Evolutionary conservation across 306 rosid species (phyloP), one percentile per base, ranked within the genome.

Genomic region (Cyclanthera cordifolia): DNA sequence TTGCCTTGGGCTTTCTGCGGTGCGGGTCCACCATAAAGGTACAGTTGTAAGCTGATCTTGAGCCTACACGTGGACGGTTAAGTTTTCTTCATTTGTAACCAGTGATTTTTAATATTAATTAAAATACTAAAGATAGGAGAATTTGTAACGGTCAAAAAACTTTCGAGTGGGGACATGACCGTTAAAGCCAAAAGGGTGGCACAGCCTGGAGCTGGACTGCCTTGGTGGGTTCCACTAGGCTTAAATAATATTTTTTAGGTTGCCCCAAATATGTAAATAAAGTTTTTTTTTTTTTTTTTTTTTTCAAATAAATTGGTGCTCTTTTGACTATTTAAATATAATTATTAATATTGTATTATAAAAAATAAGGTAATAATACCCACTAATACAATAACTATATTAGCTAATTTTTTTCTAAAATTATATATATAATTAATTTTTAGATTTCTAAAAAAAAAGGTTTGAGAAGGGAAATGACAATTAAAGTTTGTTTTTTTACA

Each of bases 141-240:
- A 43, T 64, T 64, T 3, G 20, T 43, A 64, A 64, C 70, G 70
- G 70, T 64, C 70, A 7, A 3, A 45, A 64, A 64, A 47, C 70
- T 64, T 21, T 64, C 53, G 52, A 24, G 12, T 24, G 37, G 21
- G 30, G 49, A 43, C 20, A 43, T 43, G 53, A 43, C 70, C 70
- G 70, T 64, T 64, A 64, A 32, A 27, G 30, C 30, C 30, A 27
- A 27, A 37, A 61, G 69, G 69, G 51, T 41, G 69, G 51, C 27
- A 63, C 69, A 63, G 51, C 20, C 69, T 60, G 67, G 48, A 60
- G 1, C n/a, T 17, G 48, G 67, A 8, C 25, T 43, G 27, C 20
- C 69, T n/a, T 10, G 34, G 37, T 5, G 14, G 70, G 70, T 8
- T 52, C 70, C 34, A 64, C 53, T 41, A 2, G 7, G 3, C 21